Base-by-base conservation (phyloP, 2,329 filamentous ascomycete genomes). In the Aureobasidium sp. region DNA sequence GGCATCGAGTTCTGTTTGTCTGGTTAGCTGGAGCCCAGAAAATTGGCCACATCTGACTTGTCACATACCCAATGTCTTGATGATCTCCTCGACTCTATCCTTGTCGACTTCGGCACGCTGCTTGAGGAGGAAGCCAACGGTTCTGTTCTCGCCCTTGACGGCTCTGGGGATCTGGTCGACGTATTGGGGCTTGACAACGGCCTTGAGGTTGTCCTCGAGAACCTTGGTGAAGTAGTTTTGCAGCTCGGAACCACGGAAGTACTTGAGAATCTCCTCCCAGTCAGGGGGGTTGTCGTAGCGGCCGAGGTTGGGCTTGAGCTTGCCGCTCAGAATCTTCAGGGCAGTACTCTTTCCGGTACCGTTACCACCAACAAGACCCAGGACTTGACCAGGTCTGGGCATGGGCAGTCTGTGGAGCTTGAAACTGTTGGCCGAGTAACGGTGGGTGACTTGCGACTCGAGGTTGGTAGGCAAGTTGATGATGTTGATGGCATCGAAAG, bases 291-390 rank as follows among this genome's bases (percentile, higher is more conserved):
- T 95, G 68, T 97, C 92, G 74, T 89, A 96, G 73, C 89, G 85
- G 67, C 95, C 94, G 77, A 99, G 77, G 76, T 99, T 99, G 63
- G 94, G 94, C 85, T 99, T 99, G 71, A 99, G 83, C 80, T 97
- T 99, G 73, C 94, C 94, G 72, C 91, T 96, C 71, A 99, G 86
- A 75, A 99, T 97, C 83, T 99, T 99, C 76, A 99, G 81, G 9
- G 94, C 95, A n/a, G 94, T 99, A 80, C 91, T 97, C 86, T 99
- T 99, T 78, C 94, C 94, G 71, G 97, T 99, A 91, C 95, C 94
- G 86, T 99, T 99, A 70, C 94, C 97, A 76, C 94, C 95, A 48
- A 99, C 95, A 58, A 99, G 83, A 81, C 94, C 94, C 62, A 99
- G 80, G 34, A 99, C 95, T 74, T 97, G 91, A 65, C 94, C 94